Evolutionary conservation across 371 early-diverging fungal species (phyloP), one percentile per base, ranked within the genome.

Genomic region (Choanephora cucurbitarum): DNA sequence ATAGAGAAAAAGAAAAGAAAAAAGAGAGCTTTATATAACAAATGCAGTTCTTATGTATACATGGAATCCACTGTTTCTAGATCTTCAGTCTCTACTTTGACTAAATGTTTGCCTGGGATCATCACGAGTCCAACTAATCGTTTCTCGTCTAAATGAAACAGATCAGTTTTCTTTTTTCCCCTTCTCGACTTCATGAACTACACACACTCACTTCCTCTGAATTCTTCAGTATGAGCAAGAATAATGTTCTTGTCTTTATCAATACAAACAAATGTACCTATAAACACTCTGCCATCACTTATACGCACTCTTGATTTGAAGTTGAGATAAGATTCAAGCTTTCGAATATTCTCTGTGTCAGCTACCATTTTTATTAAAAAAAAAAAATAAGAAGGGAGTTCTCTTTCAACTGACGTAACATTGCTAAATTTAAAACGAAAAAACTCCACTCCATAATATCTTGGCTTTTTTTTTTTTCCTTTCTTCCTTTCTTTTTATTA

Each of bases 21-120:
- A 7, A n/a, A 41, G 52, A 23, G 23, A 47, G 34, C 32, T 22
- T 34, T 49, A 31, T 49, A 17, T 45, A 45, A 11, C n/a, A n/a
- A n/a, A n/a, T n/a, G n/a, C n/a, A n/a, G n/a, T 1, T 34, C 9
- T 61, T 47, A 66, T 22, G 62, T 55, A 42, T 69, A 69, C 19
- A 61, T 15, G 28, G 58, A 34, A 40, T 28, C 33, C 1, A 60
- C 22, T 9, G 52, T 32, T 14, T 60, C 60, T 13, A 85, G 63
- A 58, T 85, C 81, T 72, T 92, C 91, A 18, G 87, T 77, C 61
- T 89, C 87, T 10, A 81, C 75, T 52, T 81, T 84, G 37, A 85
- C 81, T 9, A 93, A 60, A 60, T 92, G 92, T 49, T 85, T 79
- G 21, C 95, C 95, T 1, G 95, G 95, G 14, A 94, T 84, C 95